phyloP scores from a whole-genome alignment of 2,329 filamentous ascomycete species.

The Hymenoscyphus repandus region DNA sequence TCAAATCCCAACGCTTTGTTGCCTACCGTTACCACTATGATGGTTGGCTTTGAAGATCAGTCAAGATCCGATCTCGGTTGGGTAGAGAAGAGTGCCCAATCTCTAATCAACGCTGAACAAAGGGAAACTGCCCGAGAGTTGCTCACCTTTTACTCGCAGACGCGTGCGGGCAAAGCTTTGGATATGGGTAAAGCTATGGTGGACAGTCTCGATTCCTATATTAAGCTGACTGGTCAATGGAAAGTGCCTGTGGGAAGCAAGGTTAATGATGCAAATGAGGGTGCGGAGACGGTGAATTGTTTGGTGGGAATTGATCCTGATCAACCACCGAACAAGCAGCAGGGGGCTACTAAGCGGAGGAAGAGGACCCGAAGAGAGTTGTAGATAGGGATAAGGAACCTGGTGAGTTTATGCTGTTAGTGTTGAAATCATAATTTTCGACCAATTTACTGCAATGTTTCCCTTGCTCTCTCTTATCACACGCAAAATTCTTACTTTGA shows the following conservation, averaged over 20 bases:
- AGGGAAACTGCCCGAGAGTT: neutral
- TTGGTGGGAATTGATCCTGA: neutral
- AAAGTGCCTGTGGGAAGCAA: neutral
- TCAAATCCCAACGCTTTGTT: neutral
- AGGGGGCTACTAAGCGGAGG: neutral
- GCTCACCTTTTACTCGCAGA: neutral
- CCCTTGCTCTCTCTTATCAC: no score
- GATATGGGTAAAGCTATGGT: neutral
- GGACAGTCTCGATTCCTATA: neutral
- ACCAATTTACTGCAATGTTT: no score
- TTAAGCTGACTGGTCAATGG: neutral
- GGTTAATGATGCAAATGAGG: conserved; percentile 1
- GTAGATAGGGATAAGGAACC: no score
- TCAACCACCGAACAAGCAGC: neutral
- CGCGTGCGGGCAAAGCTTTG: neutral
- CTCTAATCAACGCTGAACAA: neutral
- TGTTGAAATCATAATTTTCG: no score
- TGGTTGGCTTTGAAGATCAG: neutral
- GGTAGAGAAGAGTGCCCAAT: neutral
- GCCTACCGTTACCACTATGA: neutral
- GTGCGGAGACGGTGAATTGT: neutral
- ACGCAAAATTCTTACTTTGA: no score
- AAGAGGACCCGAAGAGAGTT: neutral
- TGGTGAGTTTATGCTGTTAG: no score
- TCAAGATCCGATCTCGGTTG: neutral